Base-by-base conservation (phyloP, 2,329 filamentous ascomycete species). In the Tolypocladium amazonense region DNA sequence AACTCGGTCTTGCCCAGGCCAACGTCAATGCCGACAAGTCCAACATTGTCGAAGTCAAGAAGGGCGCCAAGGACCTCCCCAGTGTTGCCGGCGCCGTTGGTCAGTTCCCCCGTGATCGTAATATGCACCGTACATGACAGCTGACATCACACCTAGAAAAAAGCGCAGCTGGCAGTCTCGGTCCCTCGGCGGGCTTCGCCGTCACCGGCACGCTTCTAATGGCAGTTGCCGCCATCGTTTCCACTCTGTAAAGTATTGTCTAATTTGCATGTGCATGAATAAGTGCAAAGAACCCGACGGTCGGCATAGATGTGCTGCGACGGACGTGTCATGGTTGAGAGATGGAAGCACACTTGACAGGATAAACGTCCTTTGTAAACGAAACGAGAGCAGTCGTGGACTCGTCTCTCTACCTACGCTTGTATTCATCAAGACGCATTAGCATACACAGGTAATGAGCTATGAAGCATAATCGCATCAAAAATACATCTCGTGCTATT, bases 1-100 rank as follows among this genome's bases (percentile, higher is more conserved):
- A 80, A 70, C 72, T 85, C 58, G 80, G 72, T 60, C 66, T 84
- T 5, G 81, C 80, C 15, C 81, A 81, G 71, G 75, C 82, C 56
- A 81, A 81, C 63, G 67, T 81, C 58, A 79, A 80, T 66, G 72
- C 72, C 61, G 76, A 74, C 37, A 67, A 70, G 27, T 75, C 71
- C 55, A 74, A 76, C 60, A 65, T 84, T 25, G 66, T 82, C 45
- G 77, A 79, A 65, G 75, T 85, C 61, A 68, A 68, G 30, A 69
- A 67, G 15, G 65, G 66, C 56, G 70, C 70, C 55, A 72, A 69
- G 14, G 67, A 70, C 6, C 69, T 84, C 20, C 78, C 81, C 6
- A 68, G 68, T 14, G 70, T 75, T 27, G 76, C 70, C 30, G 81
- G 81, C 58, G 77, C 80, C 58, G 67, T 68, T 43, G 71, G 74